Conservation (phyloP, 225 moss, liverwort and hornwort genomes). For the Pleurozium schreberi region DNA sequence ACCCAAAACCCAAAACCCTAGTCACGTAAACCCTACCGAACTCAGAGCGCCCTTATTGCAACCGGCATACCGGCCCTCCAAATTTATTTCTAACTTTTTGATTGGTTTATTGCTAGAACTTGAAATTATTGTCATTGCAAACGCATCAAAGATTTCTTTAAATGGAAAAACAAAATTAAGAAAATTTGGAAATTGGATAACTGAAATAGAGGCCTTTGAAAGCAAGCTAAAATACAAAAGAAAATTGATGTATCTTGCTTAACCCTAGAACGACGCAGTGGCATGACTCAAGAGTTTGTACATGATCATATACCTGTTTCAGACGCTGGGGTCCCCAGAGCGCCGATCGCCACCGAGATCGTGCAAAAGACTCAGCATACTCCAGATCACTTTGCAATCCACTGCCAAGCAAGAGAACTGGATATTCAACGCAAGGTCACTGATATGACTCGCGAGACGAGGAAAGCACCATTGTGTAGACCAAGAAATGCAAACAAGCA, state of each 20-base stretch:
- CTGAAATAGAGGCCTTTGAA: background rate
- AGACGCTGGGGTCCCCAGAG: slow-evolving; percentile 93
- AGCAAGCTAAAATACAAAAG: too few relatives aligned
- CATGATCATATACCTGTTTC: slow-evolving; percentile 29
- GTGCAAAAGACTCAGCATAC: slow-evolving; percentile 71
- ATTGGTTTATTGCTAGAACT: background rate
- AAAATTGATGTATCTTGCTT: background rate
- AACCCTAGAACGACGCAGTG: too few relatives aligned
- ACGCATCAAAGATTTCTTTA: background rate
- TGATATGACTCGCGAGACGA: background rate
- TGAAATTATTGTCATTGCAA: background rate
- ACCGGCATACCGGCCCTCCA: background rate
- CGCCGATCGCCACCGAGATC: slow-evolving; percentile 74
- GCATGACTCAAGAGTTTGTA: background rate
- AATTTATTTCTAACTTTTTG: background rate
- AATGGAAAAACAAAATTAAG: background rate
- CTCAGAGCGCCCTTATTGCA: background rate
- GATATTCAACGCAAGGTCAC: background rate
- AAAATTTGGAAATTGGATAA: background rate
- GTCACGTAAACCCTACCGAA: slow-evolving; percentile 10
- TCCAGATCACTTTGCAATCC: slow-evolving; percentile 87
- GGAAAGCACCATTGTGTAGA: background rate
- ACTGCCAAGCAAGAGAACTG: slow-evolving; percentile 27
- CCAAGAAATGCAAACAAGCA: background rate
- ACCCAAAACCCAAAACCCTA: background rate